Evolutionary conservation across 768 basidiomycete genomes (phyloP), one percentile per base, ranked within the genome.

Genomic region (Leccinum boreale): DNA sequence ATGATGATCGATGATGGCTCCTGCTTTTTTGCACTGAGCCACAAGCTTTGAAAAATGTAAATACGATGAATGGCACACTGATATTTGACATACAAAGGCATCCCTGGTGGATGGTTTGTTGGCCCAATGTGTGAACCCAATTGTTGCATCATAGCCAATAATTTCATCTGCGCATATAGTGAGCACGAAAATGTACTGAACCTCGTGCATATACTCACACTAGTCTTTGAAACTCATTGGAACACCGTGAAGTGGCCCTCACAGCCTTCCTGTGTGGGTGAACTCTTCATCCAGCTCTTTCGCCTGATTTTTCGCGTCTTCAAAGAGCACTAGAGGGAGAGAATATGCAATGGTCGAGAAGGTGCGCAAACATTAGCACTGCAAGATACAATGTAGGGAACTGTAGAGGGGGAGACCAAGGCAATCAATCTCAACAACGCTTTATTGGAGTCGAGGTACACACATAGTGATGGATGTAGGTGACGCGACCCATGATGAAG

Each of bases 381-480:
- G 94, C 82, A 74, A 99, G 98, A 78, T 94, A 98, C n/a, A 98
- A 78, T 0, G 96, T 95, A 4, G 96, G 96, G 11, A 98, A 85
- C 91, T 94, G 65, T 58, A 1, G 57, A 35, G 11, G 4, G 5
- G 33, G 11, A 6, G 35, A 1, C 1, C 33, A 36, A 36, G 35
- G 35, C 35, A 36, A 17, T 36, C 35, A 5, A 21, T 24, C 11
- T 63, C 51, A 58, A 15, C 7, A 4, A 31, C 4, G 17, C 8
- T 28, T 2, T 12, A 51, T 33, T 8, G 17, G 5, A 5, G 31
- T 1, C 1, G 10, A 45, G 6, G 12, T 24, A 82, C 90, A 62
- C 64, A 95, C 92, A 69, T 96, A 98, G 78, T 97, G 94, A 72
- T 98, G 96, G 29, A 98, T 76, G 65, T 98, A 98, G 29, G 94